Base-by-base conservation (phyloP, 1,139 yeast species). In the Debaryomycetaceae sp. region DNA sequence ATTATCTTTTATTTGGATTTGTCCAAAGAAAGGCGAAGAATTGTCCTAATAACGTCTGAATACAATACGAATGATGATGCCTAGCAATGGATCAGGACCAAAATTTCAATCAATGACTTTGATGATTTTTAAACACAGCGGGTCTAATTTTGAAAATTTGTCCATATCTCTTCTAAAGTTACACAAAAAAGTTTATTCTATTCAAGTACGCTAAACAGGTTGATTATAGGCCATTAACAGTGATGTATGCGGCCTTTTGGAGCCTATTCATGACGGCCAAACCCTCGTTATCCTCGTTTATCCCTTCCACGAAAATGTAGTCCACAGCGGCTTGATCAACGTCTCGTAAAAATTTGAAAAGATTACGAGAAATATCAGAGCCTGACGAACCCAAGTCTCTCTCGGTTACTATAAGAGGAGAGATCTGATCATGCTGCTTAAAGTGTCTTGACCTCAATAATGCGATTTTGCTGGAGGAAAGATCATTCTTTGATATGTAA, bases 181-280 rank as follows among this genome's bases (percentile, higher is more conserved):
- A 27, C 31, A 27, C 31, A 27, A 27, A 27, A 4, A 27, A 4
- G 8, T 27, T 27, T 27, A 8, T 27, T 27, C 4, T 7, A 27
- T 11, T 27, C 8, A 8, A 27, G 11, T 27, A 27, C 31, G 31
- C 8, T 27, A 27, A 11, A 27, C 3, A 27, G 11, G 11, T 7
- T 8, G 24, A 14, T 29, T 24, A 14, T 31, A 36, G 9, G 27
- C 59, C 60, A 35, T 55, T 47, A 36, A 73, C 56, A 14, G 69
- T 76, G 43, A 76, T 80, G 5, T 78, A 68, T 0, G 99, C 96
- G 3, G 99, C 99, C 62, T 93, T 93, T 42, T 78, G 73, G 36
- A 93, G 71, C 52, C 99, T 69, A 61, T 93, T 93, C 97, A 93
- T 91, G 38, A 93, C 84, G 0, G 99, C 99, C 45, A 91, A 72